A percentile compares a stretch with the other conserved stretches of the same genome.
Conservation (phyloP, 2,329 filamentous ascomycete genomes). For the Beauveria australis region DNA sequence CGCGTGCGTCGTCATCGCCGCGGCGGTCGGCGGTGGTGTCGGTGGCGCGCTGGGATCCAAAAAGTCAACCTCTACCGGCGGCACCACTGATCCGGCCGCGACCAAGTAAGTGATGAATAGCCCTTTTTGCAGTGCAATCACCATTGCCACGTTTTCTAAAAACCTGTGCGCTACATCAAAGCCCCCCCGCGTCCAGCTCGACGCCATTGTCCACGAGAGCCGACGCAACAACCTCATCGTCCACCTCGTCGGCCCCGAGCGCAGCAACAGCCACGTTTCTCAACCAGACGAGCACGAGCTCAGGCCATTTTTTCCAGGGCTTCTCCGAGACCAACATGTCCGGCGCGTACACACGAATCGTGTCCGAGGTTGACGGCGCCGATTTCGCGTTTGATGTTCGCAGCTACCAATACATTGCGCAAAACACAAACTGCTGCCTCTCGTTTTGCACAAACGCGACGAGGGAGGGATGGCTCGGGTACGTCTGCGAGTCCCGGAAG, state of each 20-base stretch:
- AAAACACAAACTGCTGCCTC: slow-evolving; percentile 18
- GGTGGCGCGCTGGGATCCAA: neutral
- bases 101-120: neutral
- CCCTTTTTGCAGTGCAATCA: no score
- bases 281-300: slow-evolving; percentile 15
- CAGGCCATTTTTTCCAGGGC: slow-evolving; percentile 24
- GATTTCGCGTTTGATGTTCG: slow-evolving; percentile 15
- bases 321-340: slow-evolving; percentile 19
- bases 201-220: neutral
- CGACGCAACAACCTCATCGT: neutral
- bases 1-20: slow-evolving; percentile 5
- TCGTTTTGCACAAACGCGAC: slow-evolving; percentile 18
- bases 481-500: slow-evolving; percentile 17
- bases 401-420: slow-evolving; percentile 18
- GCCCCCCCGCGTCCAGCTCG: no score
- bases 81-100: neutral
- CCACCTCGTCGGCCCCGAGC: neutral
- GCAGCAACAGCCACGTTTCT: slow-evolving; percentile 13
- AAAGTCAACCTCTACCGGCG: neutral
- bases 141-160: no score
- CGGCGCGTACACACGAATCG: slow-evolving; percentile 18
- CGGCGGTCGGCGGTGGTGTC: slow-evolving; percentile 9
- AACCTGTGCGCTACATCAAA: no score
- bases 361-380: slow-evolving; percentile 18
- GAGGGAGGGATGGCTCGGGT: slow-evolving; percentile 16